Evolutionary conservation across 202 grass and related monocot genomes (phyloP).

Genomic region (Zoysia matrella): DNA sequence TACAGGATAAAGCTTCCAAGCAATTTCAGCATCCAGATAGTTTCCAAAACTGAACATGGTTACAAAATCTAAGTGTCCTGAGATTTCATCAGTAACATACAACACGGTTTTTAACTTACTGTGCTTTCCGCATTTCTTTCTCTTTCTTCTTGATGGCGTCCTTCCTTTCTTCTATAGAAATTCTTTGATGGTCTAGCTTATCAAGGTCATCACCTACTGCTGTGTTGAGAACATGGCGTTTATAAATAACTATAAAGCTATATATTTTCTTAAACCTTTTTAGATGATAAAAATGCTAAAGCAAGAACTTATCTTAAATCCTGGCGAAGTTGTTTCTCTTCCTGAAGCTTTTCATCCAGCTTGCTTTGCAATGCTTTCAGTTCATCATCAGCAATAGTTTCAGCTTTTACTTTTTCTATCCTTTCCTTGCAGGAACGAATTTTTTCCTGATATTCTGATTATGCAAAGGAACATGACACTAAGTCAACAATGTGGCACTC

Average conservation of each 20-base stretch:
- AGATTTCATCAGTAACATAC: constrained; percentile 12
- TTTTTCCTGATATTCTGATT: constrained; percentile 67
- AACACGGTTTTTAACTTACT: constrained; percentile 49
- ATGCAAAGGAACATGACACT: constrained; percentile 33
- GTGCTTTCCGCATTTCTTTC: constrained; percentile 60
- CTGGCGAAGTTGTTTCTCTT: constrained; percentile 56
- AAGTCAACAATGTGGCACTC: constrained; percentile 28
- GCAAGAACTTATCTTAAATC: constrained; percentile 79
- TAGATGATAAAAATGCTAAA: constrained; percentile 24
- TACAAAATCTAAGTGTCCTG: constrained; percentile 11
- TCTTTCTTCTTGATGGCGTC: constrained; percentile 59
- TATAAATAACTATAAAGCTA: constrained; percentile 32
- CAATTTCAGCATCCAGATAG: constrained; percentile 5
- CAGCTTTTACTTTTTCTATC: constrained; percentile 53
- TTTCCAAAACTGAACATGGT: constrained; percentile 5
- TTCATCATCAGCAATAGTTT: constrained; percentile 64
- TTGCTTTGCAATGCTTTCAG: constrained; percentile 52
- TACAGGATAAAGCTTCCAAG: constrained; percentile 7
- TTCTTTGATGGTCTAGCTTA: constrained; percentile 54
- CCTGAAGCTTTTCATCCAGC: constrained; percentile 59
- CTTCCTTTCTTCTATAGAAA: constrained; percentile 62
- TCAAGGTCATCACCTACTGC: constrained; percentile 56
- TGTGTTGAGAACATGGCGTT: constrained; percentile 52
- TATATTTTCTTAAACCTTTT: constrained; percentile 3
- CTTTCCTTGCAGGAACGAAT: constrained; percentile 56